phyloP scores from a whole-genome alignment of 2,329 filamentous ascomycete genomes.

The Hypoxylon sp. region DNA sequence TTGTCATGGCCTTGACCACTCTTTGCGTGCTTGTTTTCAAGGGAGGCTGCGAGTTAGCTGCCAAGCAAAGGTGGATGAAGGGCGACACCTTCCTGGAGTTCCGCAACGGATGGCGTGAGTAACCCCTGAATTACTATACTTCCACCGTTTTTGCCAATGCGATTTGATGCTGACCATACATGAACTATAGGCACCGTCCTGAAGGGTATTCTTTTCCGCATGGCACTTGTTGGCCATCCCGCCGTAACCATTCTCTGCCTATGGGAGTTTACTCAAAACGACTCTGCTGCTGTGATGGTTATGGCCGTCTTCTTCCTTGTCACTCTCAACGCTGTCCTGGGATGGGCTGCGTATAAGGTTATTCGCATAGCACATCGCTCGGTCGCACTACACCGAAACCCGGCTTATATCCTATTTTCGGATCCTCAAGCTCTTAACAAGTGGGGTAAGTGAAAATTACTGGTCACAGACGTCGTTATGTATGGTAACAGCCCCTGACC shows the following conservation, averaged over 20 bases:
- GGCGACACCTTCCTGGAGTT: slow-evolving; percentile 90
- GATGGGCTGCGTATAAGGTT: slow-evolving; percentile 89
- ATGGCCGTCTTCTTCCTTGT: slow-evolving; percentile 90
- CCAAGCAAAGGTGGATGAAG: slow-evolving; percentile 80
- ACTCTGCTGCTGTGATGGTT: slow-evolving; percentile 86
- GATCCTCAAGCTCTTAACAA: slow-evolving; percentile 95
- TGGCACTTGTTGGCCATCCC: slow-evolving; percentile 89
- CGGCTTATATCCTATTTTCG: slow-evolving; percentile 95
- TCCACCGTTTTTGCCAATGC: no score
- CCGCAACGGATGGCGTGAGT: slow-evolving; percentile 81
- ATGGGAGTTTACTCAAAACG: slow-evolving; percentile 88
- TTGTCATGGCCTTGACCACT: slow-evolving; percentile 80
- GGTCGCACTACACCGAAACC: slow-evolving; percentile 91
- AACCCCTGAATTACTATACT: no score
- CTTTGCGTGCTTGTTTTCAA: slow-evolving; percentile 82
- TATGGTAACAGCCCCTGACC: no score
- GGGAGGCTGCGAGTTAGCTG: slow-evolving; percentile 77
- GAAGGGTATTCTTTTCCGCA: slow-evolving; percentile 91
- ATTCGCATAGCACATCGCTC: slow-evolving; percentile 88
- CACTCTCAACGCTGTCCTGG: slow-evolving; percentile 78
- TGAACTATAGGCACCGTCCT: slow-evolving; percentile 70
- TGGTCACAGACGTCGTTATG: no score
- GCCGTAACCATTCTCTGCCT: slow-evolving; percentile 90
- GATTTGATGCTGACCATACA: slow-evolving; percentile 1
- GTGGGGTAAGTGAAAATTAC: slow-evolving; percentile 69